A percentile compares a stretch with the other conserved stretches of the same genome.
Evolutionary conservation across 352 stramenopile genomes (phyloP).

Genomic region (Pythium vanterpoolii): DNA sequence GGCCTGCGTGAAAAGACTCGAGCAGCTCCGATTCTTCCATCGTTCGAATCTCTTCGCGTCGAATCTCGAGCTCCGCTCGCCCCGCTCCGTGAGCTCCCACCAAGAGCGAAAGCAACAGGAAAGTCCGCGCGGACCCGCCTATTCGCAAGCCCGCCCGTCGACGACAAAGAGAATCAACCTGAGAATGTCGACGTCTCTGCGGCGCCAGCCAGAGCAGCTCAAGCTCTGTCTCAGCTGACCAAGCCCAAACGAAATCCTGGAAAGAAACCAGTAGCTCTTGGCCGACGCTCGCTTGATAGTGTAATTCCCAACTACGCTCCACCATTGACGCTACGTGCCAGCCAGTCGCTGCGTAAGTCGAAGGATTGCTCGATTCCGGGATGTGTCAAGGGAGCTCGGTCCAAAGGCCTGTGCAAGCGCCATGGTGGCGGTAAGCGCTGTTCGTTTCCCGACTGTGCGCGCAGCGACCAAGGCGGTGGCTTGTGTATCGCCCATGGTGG

Average conservation of each 20-base stretch:
- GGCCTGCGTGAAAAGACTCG: conserved; percentile 6
- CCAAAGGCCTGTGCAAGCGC: conserved; percentile 80
- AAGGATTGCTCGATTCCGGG: conserved; percentile 68
- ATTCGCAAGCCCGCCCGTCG: conserved; percentile 10
- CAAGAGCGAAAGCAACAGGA: neutral
- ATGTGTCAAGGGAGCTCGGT: conserved; percentile 74
- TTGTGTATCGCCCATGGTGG: conserved; percentile 81
- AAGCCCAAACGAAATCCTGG: neutral
- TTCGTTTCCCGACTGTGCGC: conserved; percentile 42
- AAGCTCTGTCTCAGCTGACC: neutral
- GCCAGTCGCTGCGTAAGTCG: conserved; percentile 47
- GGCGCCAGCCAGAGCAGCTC: neutral
- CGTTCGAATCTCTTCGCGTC: neutral
- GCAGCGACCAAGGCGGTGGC: conserved; percentile 83
- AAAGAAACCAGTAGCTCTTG: conserved; percentile 14
- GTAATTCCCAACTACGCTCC: neutral
- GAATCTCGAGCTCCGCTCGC: neutral
- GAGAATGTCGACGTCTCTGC: neutral
- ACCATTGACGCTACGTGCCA: neutral
- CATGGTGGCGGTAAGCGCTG: conserved; percentile 84
- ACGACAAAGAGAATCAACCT: conserved; percentile 21
- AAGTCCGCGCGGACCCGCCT: conserved; percentile 21
- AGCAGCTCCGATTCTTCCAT: neutral
- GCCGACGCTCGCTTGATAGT: conserved; percentile 10
- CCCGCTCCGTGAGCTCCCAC: neutral